Evolutionary conservation across 192 early-diverging fungal species (phyloP).

Genomic region (Spizellomyces sp.): DNA sequence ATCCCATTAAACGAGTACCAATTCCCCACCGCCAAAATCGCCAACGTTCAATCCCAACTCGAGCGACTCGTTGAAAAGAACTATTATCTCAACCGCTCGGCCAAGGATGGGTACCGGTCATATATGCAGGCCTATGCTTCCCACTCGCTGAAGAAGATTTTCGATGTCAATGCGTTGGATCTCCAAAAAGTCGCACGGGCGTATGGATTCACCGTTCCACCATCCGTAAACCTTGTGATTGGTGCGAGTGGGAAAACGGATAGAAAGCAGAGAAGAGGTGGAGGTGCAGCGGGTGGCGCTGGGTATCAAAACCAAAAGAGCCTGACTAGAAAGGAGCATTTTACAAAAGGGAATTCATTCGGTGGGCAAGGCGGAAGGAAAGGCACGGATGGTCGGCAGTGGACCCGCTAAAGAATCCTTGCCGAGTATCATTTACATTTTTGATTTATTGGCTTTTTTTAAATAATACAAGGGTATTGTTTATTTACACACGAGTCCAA

Average conservation of each 20-base stretch:
- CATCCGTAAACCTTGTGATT: slow-evolving; percentile 81
- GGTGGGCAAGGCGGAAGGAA: slow-evolving; percentile 26
- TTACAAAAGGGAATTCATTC: slow-evolving; percentile 17
- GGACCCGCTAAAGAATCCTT: slow-evolving; percentile 32
- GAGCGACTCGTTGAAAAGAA: slow-evolving; percentile 97
- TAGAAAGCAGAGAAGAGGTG: slow-evolving; percentile 35
- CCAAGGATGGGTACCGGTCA: slow-evolving; percentile 93
- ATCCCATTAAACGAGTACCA: slow-evolving; percentile 99
- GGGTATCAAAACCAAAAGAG: slow-evolving; percentile 35
- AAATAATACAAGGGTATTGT: too few species aligned
- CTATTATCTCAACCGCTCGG: slow-evolving; percentile 95
- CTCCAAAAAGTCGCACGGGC: slow-evolving; percentile 89
- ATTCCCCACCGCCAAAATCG: slow-evolving; percentile 91
- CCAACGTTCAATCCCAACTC: slow-evolving; percentile 96
- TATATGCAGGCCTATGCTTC: slow-evolving; percentile 96
- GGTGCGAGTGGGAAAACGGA: slow-evolving; percentile 53
- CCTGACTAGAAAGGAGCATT: slow-evolving; percentile 33
- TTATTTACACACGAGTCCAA: too few species aligned
- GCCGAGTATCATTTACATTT: not conserved
- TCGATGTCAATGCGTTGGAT: slow-evolving; percentile 89
- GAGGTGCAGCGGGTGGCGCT: slow-evolving; percentile 16
- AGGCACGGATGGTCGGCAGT: slow-evolving; percentile 44
- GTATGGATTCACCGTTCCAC: slow-evolving; percentile 95
- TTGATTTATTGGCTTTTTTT: too few species aligned
- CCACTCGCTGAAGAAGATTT: slow-evolving; percentile 94